Evolutionary conservation across 2,329 filamentous ascomycete genomes (phyloP).

Genomic region (Aspergillus chevalieri): DNA sequence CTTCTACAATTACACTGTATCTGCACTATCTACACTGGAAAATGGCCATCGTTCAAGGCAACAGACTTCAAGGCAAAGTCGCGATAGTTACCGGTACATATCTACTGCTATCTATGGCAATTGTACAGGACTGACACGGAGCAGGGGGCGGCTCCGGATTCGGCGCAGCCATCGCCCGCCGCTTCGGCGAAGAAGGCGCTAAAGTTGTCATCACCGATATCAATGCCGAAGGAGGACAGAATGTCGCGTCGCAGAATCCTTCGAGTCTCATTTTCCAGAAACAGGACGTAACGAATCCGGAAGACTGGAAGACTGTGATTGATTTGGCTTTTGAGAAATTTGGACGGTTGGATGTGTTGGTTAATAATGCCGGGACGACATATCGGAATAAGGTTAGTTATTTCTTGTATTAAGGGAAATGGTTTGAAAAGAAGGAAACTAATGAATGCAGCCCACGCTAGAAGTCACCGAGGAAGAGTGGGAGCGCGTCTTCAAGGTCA

Average conservation of each 20-base stretch:
- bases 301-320: constrained; percentile 29
- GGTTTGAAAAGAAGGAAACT: background rate
- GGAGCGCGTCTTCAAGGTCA: constrained; percentile 40
- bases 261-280: constrained; percentile 25
- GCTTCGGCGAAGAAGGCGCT: constrained; percentile 37
- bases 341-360: constrained; percentile 37
- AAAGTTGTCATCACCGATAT: constrained; percentile 39
- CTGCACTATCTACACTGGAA: background rate
- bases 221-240: constrained; percentile 30
- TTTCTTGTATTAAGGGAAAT: background rate
- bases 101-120: background rate
- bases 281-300: constrained; percentile 29
- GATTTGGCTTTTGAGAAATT: constrained; percentile 24
- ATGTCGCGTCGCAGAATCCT: constrained; percentile 25
- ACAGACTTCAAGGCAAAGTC: constrained; percentile 39
- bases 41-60: constrained; percentile 13
- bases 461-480: constrained; percentile 41
- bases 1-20: no score
- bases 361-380: constrained; percentile 44
- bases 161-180: constrained; percentile 35
- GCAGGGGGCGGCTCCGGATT: constrained; percentile 40
- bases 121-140: background rate
- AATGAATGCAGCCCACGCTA: constrained; percentile 26
- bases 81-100: constrained; percentile 40
- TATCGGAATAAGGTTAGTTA: constrained; percentile 34